Conservation (phyloP, 139 green algal species). For the Coelastrella sp. region DNA sequence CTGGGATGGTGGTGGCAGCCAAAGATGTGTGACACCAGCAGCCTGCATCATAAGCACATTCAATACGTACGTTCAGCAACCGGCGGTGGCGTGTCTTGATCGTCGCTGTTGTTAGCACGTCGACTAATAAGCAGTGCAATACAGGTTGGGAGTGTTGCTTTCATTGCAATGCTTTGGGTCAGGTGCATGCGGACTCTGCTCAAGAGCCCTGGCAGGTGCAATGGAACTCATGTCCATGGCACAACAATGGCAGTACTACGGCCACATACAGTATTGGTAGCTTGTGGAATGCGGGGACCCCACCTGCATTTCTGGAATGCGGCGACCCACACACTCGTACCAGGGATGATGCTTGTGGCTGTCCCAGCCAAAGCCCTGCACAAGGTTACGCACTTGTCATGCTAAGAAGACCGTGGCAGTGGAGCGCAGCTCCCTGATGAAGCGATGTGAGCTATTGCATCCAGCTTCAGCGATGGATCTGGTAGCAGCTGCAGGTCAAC, state of each 20-base stretch:
- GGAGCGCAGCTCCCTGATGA: not conserved
- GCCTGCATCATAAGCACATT: conserved; percentile 24
- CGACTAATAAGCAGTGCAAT: too few species aligned
- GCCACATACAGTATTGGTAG: conserved; percentile 8
- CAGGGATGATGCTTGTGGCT: conserved; percentile 22
- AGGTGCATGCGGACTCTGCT: too few species aligned
- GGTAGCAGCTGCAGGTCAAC: not conserved
- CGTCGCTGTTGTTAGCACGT: too few species aligned
- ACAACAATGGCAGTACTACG: too few species aligned
- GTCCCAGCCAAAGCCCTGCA: conserved; percentile 42
- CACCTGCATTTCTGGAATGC: conserved; percentile 36
- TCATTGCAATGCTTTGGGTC: too few species aligned
- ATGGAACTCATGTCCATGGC: too few species aligned
- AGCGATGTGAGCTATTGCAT: not conserved
- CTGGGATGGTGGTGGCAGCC: conserved; percentile 88
- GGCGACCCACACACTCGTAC: not conserved
- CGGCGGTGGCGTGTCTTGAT: too few species aligned
- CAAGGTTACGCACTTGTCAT: not conserved
- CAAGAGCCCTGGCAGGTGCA: too few species aligned
- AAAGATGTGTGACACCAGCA: conserved; percentile 80
- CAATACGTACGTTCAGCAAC: too few species aligned
- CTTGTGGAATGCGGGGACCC: too few species aligned
- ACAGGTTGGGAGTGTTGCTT: too few species aligned
- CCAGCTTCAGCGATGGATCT: not conserved
- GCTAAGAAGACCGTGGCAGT: not conserved